Percentiles rank a stretch among this genome's conserved stretches.
Conservation (phyloP, 495 filamentous ascomycete genomes). For the Penicillium bovifimosum region DNA sequence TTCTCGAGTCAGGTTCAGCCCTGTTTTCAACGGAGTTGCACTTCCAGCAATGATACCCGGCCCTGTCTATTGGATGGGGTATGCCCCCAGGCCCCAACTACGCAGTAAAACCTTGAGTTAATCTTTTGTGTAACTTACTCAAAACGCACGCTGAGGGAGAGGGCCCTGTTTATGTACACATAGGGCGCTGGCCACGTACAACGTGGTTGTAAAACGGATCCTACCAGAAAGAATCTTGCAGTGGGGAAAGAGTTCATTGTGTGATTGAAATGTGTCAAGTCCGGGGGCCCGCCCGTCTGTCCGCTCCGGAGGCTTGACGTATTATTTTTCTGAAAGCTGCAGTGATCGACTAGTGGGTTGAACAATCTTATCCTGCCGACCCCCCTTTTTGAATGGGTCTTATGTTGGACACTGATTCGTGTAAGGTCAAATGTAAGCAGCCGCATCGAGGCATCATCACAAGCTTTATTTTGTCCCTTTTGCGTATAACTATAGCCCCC, state of each 20-base stretch:
- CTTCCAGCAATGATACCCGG: slow-evolving; percentile 11
- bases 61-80: slow-evolving; percentile 10
- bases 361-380: slow-evolving; percentile 10
- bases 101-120: neutral
- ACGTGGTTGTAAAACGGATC: too few relatives aligned
- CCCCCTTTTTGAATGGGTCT: neutral
- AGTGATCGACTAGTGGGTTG: slow-evolving; percentile 22
- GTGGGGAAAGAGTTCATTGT: neutral
- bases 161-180: neutral
- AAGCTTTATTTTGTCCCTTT: neutral
- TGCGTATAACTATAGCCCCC: slow-evolving; percentile 3
- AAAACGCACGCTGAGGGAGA: neutral
- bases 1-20: slow-evolving; percentile 10
- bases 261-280: slow-evolving; percentile 13
- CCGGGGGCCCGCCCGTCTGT: slow-evolving; percentile 10
- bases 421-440: neutral
- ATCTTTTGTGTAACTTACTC: slow-evolving; percentile 6
- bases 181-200: neutral
- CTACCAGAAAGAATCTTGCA: neutral
- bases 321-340: slow-evolving; percentile 17
- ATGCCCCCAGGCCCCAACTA: too few relatives aligned
- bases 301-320: slow-evolving; percentile 23
- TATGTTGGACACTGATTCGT: slow-evolving; percentile 3
- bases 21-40: slow-evolving; percentile 5
- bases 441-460: slow-evolving; percentile 2